Base-by-base conservation (phyloP, 164 flowering plant genomes). In the Magnolia sinica region DNA sequence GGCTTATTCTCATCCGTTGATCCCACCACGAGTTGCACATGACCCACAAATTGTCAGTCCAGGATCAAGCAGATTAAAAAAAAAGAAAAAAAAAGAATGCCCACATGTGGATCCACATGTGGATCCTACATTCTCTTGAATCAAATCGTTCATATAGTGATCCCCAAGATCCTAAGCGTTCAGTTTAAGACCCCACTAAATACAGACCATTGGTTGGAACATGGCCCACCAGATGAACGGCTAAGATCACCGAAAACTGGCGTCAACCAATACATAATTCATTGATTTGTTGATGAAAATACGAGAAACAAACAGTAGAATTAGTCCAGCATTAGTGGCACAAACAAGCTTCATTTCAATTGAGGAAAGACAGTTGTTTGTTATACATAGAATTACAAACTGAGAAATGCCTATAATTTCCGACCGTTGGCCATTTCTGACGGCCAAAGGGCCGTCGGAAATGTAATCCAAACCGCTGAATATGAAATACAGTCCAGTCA, bases 331-430 rank as follows among this genome's bases (percentile, higher is more conserved):
- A 68, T 10, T 14, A 20, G 20, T 29, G 50, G 61, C 71, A 75
- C 64, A 74, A 72, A 66, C 22, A 75, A 58, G 77, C 61, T 71
- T 72, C 63, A 23, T 68, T 76, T 70, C 13, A 78, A 81, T 76
- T 76, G 76, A 64, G 64, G 45, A 50, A 68, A 68, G 29, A 31
- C 52, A 73, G 18, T 11, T 16, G 13, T 1, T 55, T 55, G 45
- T 69, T 63, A 64, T 73, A 68, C 74, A 71, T 16, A 49, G 64
- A 64, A 70, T 80, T 73, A 76, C 81, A 77, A 74, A 75, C 76
- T 65, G n/a, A 71, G 78, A 75, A 45, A 76, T 72, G 55, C 23
- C 71, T 75, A 71, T 79, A 77, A 76, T 84, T 82, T 71, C 74
- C 71, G 70, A 72, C 64, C 7, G 70, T 64, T 71, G 29, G 2